Conservation (phyloP, 1,284 basidiomycete species). For the Tilletiaria anomala region DNA sequence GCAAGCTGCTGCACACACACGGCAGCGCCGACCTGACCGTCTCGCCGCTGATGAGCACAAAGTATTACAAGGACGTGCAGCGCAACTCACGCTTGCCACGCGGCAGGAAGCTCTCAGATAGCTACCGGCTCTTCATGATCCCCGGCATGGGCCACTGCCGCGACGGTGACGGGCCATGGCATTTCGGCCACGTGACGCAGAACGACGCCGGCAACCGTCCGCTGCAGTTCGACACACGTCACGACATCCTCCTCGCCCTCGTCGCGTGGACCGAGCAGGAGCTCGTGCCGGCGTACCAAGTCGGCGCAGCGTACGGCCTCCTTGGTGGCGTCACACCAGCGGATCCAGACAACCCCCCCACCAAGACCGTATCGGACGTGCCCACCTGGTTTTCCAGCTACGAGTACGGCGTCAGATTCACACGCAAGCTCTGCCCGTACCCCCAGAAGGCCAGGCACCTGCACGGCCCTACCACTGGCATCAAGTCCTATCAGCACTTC, state of each 20-base stretch:
- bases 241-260: constrained; percentile 9
- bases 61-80: constrained; percentile 7
- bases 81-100: background rate
- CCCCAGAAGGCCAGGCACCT: background rate
- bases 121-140: constrained; percentile 12
- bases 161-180: constrained; percentile 6
- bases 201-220: constrained; percentile 10
- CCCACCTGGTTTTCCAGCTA: constrained; percentile 1
- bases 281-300: background rate
- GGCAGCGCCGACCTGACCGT: constrained; percentile 15
- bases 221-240: constrained; percentile 5
- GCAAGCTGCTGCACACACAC: constrained; percentile 18
- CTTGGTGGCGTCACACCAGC: background rate
- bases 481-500: background rate
- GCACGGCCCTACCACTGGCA: background rate
- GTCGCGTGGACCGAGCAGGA: constrained; percentile 8
- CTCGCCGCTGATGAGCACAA: constrained; percentile 4
- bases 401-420: constrained; percentile 4
- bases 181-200: constrained; percentile 8
- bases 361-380: background rate
- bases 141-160: constrained; percentile 19
- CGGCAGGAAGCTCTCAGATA: constrained; percentile 6
- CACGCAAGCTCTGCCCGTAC: constrained; percentile 11
- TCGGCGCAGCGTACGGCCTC: constrained; percentile 6
- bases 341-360: background rate